Percentiles rank a stretch among this genome's conserved stretches.
Conservation (phyloP, 331 rosid species). For the Cucumis variabilis region DNA sequence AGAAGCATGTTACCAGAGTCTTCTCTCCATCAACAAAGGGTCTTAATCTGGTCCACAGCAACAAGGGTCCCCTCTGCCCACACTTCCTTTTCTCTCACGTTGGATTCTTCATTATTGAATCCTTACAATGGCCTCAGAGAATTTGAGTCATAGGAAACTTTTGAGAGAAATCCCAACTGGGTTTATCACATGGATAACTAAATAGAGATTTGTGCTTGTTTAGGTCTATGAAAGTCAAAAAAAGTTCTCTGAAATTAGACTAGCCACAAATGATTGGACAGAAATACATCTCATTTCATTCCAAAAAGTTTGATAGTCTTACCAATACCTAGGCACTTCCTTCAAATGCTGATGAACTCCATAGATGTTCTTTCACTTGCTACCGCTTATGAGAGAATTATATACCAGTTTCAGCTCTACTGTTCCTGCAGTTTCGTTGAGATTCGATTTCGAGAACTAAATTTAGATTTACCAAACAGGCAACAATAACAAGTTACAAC, state of each 20-base stretch:
- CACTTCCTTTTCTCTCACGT: neutral
- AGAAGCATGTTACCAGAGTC: neutral
- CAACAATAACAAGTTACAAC: neutral
- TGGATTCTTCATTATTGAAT: constrained; percentile 14
- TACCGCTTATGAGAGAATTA: constrained; percentile 56
- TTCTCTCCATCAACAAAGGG: neutral
- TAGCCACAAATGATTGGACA: neutral
- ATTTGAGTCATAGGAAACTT: neutral
- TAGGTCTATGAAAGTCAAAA: neutral
- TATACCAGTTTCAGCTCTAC: too few species aligned
- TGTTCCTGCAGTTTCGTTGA: constrained; percentile 50
- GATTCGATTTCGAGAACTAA: neutral
- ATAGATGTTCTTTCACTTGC: constrained; percentile 13
- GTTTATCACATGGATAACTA: constrained; percentile 11
- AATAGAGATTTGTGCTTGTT: neutral
- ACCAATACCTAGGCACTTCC: neutral
- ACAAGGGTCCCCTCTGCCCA: neutral
- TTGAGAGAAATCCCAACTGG: constrained; percentile 2
- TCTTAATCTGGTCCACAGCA: constrained; percentile 6
- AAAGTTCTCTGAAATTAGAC: neutral
- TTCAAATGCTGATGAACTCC: neutral
- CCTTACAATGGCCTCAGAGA: neutral
- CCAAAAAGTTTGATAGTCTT: neutral
- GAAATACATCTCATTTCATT: neutral
- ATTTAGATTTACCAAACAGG: neutral